Evolutionary conservation across 192 early-diverging fungal species (phyloP).

Genomic region (Entrophospora sp.): DNA sequence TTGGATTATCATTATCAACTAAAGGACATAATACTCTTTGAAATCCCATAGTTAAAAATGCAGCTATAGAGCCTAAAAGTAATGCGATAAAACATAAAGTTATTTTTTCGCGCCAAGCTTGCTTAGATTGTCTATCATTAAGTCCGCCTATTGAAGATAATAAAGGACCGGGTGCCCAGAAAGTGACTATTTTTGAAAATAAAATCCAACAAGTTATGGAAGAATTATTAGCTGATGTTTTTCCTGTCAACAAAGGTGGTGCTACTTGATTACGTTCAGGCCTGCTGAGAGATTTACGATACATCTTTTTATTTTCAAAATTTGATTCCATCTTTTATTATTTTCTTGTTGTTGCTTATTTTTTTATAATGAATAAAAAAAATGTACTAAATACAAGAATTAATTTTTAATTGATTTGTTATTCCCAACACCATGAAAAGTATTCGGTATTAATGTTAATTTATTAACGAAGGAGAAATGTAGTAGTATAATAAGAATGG

Average conservation of each 20-base stretch:
- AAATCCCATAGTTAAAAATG: conserved; percentile 66
- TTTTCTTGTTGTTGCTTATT: no score
- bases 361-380: no score
- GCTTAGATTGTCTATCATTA: conserved; percentile 45
- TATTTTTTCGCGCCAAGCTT: conserved; percentile 64
- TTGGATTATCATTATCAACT: conserved; percentile 17
- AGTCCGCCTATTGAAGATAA: conserved; percentile 46
- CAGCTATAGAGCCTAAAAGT: conserved; percentile 54
- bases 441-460: no score
- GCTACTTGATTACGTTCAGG: conserved; percentile 61
- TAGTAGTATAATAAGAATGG: no score
- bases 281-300: conserved; percentile 60
- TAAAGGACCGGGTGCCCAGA: conserved; percentile 49
- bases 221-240: conserved; percentile 26
- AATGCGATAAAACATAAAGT: conserved; percentile 63
- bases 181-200: conserved; percentile 48
- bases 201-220: conserved; percentile 45
- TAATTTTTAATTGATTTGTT: no score
- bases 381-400: no score
- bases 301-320: no score
- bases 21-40: conserved; percentile 27
- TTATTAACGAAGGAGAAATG: no score
- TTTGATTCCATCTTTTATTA: no score
- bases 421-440: no score
- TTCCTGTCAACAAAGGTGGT: conserved; percentile 56